phyloP scores from a whole-genome alignment of 1,284 basidiomycete genomes.

The Ganoderma meredithae region DNA sequence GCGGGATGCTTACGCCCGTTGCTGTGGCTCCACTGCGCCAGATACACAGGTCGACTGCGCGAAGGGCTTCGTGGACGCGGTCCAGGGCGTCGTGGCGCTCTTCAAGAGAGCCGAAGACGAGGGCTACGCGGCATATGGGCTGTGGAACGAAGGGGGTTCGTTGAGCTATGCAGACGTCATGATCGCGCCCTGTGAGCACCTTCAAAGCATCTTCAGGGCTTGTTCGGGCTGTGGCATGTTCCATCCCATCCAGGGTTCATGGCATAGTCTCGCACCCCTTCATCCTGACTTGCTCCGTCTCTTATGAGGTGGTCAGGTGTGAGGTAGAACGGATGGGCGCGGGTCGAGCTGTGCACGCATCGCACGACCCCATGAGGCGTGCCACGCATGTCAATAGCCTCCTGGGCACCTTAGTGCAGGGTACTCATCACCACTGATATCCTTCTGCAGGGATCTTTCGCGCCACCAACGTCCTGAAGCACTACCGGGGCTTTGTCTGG shows the following conservation, averaged over 20 bases:
- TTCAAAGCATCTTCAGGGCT: neutral
- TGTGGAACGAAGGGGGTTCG: conserved; percentile 66
- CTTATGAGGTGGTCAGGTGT: neutral
- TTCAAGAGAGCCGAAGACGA: conserved; percentile 67
- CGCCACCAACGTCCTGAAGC: conserved; percentile 67
- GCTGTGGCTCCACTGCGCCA: neutral
- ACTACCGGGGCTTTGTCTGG: conserved; percentile 73
- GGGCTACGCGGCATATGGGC: conserved; percentile 50
- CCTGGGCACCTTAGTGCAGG: neutral
- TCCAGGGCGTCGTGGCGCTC: conserved; percentile 62
- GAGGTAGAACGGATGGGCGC: neutral
- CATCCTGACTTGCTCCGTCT: neutral
- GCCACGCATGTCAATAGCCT: neutral
- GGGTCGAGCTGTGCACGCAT: too few species aligned
- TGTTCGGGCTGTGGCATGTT: neutral
- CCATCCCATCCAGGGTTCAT: neutral
- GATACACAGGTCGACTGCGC: conserved; percentile 62
- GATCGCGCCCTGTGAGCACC: conserved; percentile 73
- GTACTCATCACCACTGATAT: neutral
- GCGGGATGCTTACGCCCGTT: neutral
- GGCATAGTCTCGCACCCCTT: neutral
- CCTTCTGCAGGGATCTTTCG: conserved; percentile 65
- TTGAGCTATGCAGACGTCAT: conserved; percentile 75
- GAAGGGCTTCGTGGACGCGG: conserved; percentile 63
- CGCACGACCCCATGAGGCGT: neutral